Conservation (phyloP, 345 rosid genomes). For the Cardiospermum halicacabum region DNA sequence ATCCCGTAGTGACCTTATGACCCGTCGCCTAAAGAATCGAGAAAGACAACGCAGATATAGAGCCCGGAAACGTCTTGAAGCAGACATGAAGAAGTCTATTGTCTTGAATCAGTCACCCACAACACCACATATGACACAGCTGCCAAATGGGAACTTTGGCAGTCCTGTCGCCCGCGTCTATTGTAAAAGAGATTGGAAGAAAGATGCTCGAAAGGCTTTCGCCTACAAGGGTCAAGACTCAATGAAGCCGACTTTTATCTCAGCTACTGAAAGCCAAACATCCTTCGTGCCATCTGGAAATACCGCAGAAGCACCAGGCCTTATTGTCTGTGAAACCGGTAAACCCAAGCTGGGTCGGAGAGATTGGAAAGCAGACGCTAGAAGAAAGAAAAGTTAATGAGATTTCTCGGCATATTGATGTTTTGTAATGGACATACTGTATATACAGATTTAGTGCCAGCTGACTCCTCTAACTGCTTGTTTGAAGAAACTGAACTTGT, state of each 20-base stretch:
- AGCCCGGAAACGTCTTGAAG: slow-evolving; percentile 65
- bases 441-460: not conserved
- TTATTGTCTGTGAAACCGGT: slow-evolving; percentile 17
- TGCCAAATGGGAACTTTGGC: slow-evolving; percentile 25
- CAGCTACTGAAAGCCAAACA: slow-evolving; percentile 15
- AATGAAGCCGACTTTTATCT: slow-evolving; percentile 10
- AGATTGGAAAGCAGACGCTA: slow-evolving; percentile 79
- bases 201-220: slow-evolving; percentile 63
- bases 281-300: slow-evolving; percentile 5
- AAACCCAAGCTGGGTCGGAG: slow-evolving; percentile 32
- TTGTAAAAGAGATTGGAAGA: slow-evolving; percentile 67
- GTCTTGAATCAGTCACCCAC: slow-evolving; percentile 16
- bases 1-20: slow-evolving; percentile 29
- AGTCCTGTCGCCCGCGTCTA: slow-evolving; percentile 27
- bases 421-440: slow-evolving; percentile 3
- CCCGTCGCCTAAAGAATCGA: slow-evolving; percentile 67
- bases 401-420: slow-evolving; percentile 8
- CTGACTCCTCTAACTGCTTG: not conserved
- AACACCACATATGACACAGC: slow-evolving; percentile 20
- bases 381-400: slow-evolving; percentile 36
- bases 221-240: slow-evolving; percentile 18
- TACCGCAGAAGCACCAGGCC: slow-evolving; percentile 8
- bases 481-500: slow-evolving; percentile 6
- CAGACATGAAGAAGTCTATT: slow-evolving; percentile 24
- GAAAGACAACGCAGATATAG: slow-evolving; percentile 80